A percentile compares a stretch with the other conserved stretches of the same genome.
Conservation (phyloP, 2,329 filamentous ascomycete genomes). For the Phaeosphaeriaceae sp. region DNA sequence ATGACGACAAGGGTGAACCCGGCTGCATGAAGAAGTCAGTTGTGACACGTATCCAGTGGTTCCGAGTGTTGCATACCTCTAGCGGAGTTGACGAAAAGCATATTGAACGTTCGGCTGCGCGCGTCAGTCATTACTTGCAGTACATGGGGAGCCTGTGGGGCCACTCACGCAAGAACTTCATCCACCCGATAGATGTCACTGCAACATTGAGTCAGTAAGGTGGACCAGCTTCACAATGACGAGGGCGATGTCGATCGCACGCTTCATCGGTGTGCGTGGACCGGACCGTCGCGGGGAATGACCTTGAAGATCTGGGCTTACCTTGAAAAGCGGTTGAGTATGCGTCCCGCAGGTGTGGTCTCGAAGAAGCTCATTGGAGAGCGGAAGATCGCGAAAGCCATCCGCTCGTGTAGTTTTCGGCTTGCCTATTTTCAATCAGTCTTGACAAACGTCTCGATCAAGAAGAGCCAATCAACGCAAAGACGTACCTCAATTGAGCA, state of each 20-base stretch:
- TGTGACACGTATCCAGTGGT: conserved; percentile 18
- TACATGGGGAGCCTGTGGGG: conserved; percentile 1
- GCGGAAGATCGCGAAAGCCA: conserved; percentile 96
- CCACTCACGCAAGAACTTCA: conserved; percentile 78
- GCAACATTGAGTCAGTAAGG: conserved; percentile 26
- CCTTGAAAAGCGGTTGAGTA: conserved; percentile 95
- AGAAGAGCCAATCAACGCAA: conserved; percentile 15
- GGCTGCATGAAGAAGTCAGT: conserved; percentile 45
- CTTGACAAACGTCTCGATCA: conserved; percentile 7
- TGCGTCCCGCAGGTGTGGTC: conserved; percentile 93
- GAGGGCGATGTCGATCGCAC: background rate
- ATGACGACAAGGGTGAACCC: conserved; percentile 88
- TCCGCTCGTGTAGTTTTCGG: conserved; percentile 92
- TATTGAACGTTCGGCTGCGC: conserved; percentile 84
- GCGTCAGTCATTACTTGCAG: conserved; percentile 32
- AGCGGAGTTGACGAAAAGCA: conserved; percentile 66
- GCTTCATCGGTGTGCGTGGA: conserved; percentile 9
- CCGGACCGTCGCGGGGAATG: conserved; percentile 6
- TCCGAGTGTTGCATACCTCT: conserved; percentile 50
- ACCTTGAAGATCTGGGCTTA: conserved; percentile 50
- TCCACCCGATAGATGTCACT: conserved; percentile 84
- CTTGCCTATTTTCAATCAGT: conserved; percentile 69
- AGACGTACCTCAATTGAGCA: conserved; percentile 91
- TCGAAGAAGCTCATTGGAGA: conserved; percentile 99
- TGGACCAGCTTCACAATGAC: background rate